Percentiles rank a stretch among this genome's conserved stretches.
Conservation (phyloP, 208 protist genomes). For the Naegleria fowleri region DNA sequence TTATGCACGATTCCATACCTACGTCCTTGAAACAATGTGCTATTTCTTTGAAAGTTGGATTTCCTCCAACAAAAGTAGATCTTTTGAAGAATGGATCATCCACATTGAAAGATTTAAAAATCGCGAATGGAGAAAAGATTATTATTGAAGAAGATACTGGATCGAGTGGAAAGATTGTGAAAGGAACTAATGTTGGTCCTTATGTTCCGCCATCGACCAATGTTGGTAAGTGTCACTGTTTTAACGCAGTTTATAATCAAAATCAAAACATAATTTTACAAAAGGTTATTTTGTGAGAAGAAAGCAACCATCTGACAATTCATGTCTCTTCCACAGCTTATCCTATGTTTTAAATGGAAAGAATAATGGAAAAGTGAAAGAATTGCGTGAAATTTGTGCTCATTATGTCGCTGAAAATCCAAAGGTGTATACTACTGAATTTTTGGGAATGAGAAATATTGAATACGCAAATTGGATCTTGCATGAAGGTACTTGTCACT, state of each 20-base stretch:
- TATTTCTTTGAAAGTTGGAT: not conserved
- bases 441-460: conserved; percentile 58
- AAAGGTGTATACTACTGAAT: conserved; percentile 60
- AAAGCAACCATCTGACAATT: conserved; percentile 80
- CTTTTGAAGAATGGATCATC: not conserved
- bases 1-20: not conserved
- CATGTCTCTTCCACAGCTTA: conserved; percentile 83
- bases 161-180: conserved; percentile 15
- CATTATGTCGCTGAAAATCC: conserved; percentile 60
- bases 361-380: conserved; percentile 47
- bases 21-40: not conserved
- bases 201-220: conserved; percentile 69
- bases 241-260: no score
- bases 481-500: conserved; percentile 5
- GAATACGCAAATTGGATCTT: conserved; percentile 66
- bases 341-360: conserved; percentile 79
- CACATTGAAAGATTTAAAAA: not conserved
- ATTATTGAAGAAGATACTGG: conserved; percentile 3
- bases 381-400: conserved; percentile 69
- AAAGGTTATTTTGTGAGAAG: conserved; percentile 71
- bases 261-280: not conserved
- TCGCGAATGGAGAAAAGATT: conserved; percentile 2
- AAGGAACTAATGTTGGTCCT: conserved; percentile 48
- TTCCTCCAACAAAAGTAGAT: not conserved
- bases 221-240: not conserved